Evolutionary conservation across 1,284 basidiomycete species (phyloP), one percentile per base, ranked within the genome.

Genomic region (Puccinia coronata): DNA sequence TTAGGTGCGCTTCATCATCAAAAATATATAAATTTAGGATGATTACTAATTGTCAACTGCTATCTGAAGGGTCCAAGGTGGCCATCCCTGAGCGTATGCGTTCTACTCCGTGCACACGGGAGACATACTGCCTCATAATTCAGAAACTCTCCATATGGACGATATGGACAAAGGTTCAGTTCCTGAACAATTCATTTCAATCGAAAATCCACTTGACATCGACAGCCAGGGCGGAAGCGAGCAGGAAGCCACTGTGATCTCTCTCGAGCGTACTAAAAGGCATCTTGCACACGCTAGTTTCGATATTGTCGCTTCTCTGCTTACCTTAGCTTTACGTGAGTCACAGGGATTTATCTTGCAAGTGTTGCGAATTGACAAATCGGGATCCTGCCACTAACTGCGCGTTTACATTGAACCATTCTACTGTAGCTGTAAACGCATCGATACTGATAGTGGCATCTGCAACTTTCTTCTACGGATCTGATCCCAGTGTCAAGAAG

Each of bases 391-490:
- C 18, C 39, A 71, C 49, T 65, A 55, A 36, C 39, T 71, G n/a
- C 41, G 34, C 61, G 20, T 28, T 23, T 20, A 51, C 49, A 61
- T 31, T 20, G 39, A n/a, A 23, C 41, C 61, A 14, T 18, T 36
- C 55, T 28, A 25, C 25, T 81, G 41, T 76, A 80, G 69, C 76
- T 61, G 49, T 75, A 18, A 67, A 82, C 25, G 84, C 83, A 63
- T 65, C 81, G 2, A 90, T 90, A 82, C 85, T 90, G 41, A 90
- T 90, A 67, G 86, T 90, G 11, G 89, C 89, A 0, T 88, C 88
- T 0, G 88, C 89, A 5, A 85, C 86, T 11, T 86, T 87, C 82
- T 93, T 90, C 87, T 91, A 91, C 82, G 89, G 89, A 2, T 34
- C 69, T 53, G 69, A 28, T 53, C 31, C 69, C 18, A 49, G 47